Conservation (phyloP, 2,329 filamentous ascomycete species). For the Colletotrichum theobromicola region DNA sequence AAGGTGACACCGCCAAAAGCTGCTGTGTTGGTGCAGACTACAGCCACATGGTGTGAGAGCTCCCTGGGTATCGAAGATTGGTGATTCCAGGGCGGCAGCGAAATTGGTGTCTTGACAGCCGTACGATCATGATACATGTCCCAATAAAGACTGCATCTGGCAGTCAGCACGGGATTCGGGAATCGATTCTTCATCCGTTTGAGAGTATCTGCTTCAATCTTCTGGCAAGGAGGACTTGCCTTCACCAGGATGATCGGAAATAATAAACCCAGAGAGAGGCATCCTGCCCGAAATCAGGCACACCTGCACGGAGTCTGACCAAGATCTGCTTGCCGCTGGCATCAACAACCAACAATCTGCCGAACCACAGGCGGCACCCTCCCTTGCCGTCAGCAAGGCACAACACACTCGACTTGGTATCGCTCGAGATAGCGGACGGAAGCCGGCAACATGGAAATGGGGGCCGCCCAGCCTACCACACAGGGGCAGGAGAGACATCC, state of each 20-base stretch:
- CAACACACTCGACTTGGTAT: background rate
- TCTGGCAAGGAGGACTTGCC: background rate
- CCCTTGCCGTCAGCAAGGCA: background rate
- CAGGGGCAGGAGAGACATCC: background rate
- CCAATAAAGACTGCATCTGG: background rate
- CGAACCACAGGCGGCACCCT: background rate
- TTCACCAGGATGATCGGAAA: background rate
- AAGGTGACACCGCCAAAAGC: background rate
- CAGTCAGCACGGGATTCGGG: background rate
- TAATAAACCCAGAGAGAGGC: background rate
- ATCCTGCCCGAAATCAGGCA: background rate
- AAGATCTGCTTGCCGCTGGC: background rate
- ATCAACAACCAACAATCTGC: background rate
- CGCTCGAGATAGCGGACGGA: background rate
- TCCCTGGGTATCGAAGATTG: background rate
- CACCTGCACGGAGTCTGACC: background rate
- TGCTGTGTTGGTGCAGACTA: background rate
- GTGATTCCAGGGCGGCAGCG: conserved; percentile 3
- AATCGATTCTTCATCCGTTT: background rate
- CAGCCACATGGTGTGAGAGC: background rate
- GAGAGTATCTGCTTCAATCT: background rate
- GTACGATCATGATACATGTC: background rate
- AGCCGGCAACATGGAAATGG: background rate
- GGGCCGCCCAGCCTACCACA: background rate
- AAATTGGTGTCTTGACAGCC: conserved; percentile 16